Evolutionary conservation across 495 filamentous ascomycete species (phyloP), one percentile per base, ranked within the genome.

Genomic region (Penicillium bialowiezense): DNA sequence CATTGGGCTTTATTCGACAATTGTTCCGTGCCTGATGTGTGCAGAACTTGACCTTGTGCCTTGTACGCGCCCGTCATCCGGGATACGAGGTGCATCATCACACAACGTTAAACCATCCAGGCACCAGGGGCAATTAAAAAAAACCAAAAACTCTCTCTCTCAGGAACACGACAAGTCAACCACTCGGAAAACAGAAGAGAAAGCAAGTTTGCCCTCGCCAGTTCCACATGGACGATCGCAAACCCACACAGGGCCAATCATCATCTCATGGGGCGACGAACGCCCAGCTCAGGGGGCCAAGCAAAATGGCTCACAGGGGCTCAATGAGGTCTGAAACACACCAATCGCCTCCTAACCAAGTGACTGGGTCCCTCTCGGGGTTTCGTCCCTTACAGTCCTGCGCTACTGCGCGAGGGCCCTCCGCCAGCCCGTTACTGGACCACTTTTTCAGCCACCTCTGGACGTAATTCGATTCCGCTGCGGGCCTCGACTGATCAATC

Each of bases 361-460:
- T 13, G 18, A 15, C 35, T 39, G 45, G 34, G 24, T 17, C 21
- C 18, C 26, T 31, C 24, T 40, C 17, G 17, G 31, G 14, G 36
- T 40, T 48, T 48, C 45, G 38, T 19, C 45, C 45, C 45, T 48
- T 48, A 40, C 45, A 32, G 19, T 17, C 15, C n/a, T 26, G 23
- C 42, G 19, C 42, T 35, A 18, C 7, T 28, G 43, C 43, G 36
- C 35, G 37, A 39, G 45, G 45, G 29, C 29, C 7, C 29, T 13
- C 17, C 24, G 23, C 10, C 28, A 33, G 45, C 45, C 45, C 45
- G 45, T 26, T 13, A 40, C 29, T 48, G 45, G 45, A n/a, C 35
- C 45, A 48, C 45, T 48, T 48, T 48, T 39, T 39, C 45, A 48
- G 45, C 45, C 36, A 48, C 45, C 18, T 40, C 5, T 24, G 26